Base-by-base conservation (phyloP, 1,284 basidiomycete genomes). In the Cystobasidium slooffiae region DNA sequence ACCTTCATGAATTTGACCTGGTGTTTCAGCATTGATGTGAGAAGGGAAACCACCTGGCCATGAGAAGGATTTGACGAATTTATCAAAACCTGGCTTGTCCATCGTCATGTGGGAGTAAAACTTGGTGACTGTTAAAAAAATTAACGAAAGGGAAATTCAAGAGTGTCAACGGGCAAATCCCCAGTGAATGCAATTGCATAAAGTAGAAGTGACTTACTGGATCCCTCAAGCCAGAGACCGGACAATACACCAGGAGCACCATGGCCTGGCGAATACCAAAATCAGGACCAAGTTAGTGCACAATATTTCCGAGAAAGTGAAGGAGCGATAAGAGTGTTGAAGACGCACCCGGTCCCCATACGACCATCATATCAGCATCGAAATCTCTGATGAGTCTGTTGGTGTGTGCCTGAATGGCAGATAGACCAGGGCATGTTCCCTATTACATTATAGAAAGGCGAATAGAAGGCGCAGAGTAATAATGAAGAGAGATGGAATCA, bases 1-100 rank as follows among this genome's bases (percentile, higher is more conserved):
- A 72, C 93, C 93, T 83, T 96, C 93, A 79, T 95, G 93, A 76
- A 95, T 93, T 3, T 88, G 86, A 7, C 93, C 93, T 22, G 92
- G 92, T 0, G 91, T 92, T 82, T 91, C 76, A 52, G 80, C 82
- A 66, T 84, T 84, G 68, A 84, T 84, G 78, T 86, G 85, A 43
- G 83, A 84, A 7, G 84, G 84, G 80, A 85, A 84, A 12, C 85
- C 85, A 46, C 83, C 83, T 0, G 84, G 84, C 78, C 82, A 84
- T 18, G 82, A 83, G 82, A 86, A 86, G 3, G 81, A 80, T 1
- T 87, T 84, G 76, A 91, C 86, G 75, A 92, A 88, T 72, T 86
- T 87, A 68, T 88, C 84, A 43, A 94, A 85, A n/a, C 79, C 79
- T 8, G 62, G 81, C 72, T 83, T 84, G 77, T 90, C 87, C 74